phyloP scores from a whole-genome alignment of 2,329 filamentous ascomycete genomes.

The Diaporthe aspalathi region DNA sequence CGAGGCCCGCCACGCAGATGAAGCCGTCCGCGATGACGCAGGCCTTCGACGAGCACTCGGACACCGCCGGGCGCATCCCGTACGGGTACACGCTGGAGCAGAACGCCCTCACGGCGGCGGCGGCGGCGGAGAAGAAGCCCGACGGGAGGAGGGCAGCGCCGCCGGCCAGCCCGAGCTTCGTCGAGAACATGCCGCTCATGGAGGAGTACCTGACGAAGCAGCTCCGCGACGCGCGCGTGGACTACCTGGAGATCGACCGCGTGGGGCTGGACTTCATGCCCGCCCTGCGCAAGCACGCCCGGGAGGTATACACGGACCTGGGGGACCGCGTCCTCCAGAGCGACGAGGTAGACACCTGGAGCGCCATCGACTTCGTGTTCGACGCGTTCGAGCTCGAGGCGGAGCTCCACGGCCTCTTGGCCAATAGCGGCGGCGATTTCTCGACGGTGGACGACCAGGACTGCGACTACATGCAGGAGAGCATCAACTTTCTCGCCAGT shows the following conservation, averaged over 20 bases:
- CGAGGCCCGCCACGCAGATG: neutral
- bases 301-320: rapidly evolving
- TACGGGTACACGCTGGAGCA: neutral
- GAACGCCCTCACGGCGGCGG: neutral
- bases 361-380: neutral
- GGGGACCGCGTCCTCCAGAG: neutral
- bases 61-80: neutral
- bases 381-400: neutral
- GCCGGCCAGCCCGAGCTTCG: rapidly evolving
- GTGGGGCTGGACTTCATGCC: neutral
- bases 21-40: neutral
- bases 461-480: conserved; percentile 6
- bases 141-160: rapidly evolving
- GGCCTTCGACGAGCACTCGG: neutral
- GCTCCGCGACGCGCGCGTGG: neutral
- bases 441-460: neutral
- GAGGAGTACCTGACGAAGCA: neutral
- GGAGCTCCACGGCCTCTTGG: neutral
- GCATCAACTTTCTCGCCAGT: neutral
- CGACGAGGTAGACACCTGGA: neutral
- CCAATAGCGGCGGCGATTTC: neutral
- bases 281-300: neutral
- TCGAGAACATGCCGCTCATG: neutral
- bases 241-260: neutral
- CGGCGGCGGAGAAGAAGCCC: neutral